phyloP scores from a whole-genome alignment of 768 basidiomycete genomes.

The Boletales sp. region DNA sequence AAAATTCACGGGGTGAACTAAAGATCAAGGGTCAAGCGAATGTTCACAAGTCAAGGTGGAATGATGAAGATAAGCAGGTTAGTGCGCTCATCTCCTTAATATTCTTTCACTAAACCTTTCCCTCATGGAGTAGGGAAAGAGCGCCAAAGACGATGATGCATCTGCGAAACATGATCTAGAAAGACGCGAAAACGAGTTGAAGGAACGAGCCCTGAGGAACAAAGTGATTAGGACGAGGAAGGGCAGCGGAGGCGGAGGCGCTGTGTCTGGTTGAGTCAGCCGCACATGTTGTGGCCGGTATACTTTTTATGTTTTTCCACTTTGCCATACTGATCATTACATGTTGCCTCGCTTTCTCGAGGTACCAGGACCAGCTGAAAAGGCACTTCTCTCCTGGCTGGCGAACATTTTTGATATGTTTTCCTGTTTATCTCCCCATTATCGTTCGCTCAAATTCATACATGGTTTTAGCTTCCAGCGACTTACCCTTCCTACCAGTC shows the following conservation, averaged over 20 bases:
- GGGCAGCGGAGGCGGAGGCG: conserved; percentile 28
- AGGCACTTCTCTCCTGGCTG: conserved; percentile 19
- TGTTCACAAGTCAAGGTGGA: conserved; percentile 53
- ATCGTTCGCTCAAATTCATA: conserved; percentile 20
- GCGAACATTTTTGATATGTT: conserved; percentile 19
- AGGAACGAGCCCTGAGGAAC: conserved; percentile 77
- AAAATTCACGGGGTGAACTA: conserved; percentile 45
- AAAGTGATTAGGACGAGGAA: conserved; percentile 77
- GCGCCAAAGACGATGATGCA: conserved; percentile 3
- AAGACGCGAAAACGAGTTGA: conserved; percentile 72
- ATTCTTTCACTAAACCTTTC: conserved; percentile 6
- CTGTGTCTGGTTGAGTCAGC: conserved; percentile 18
- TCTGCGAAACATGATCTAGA: conserved; percentile 47
- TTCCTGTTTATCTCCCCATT: conserved; percentile 1
- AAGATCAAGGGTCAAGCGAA: conserved; percentile 76
- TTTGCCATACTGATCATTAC: conserved; percentile 19
- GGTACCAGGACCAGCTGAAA: conserved; percentile 23
- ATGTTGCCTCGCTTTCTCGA: conserved; percentile 16
- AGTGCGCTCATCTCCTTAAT: conserved; percentile 7
- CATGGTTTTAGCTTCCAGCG: conserved; percentile 19
- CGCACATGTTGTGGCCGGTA: conserved; percentile 14
- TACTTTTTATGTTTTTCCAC: conserved; percentile 15
- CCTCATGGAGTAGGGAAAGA: conserved; percentile 19
- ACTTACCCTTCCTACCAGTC: conserved; percentile 9
- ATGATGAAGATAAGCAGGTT: conserved; percentile 35